Conservation (phyloP, 345 rosid species). For the Hibiscus syriacus region DNA sequence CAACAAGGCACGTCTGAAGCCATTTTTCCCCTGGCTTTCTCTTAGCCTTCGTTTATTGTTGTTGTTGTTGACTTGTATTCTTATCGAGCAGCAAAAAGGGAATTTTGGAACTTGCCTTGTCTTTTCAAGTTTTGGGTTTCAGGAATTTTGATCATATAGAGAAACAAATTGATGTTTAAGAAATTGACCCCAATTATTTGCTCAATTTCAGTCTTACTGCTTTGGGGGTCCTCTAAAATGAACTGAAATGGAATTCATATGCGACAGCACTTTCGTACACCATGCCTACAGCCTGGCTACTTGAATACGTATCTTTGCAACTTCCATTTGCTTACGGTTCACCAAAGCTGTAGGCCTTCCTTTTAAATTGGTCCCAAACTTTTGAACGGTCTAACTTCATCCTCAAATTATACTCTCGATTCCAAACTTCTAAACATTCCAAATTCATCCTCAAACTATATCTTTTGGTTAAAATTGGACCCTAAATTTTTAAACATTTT, state of each 20-base stretch:
- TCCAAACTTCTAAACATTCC: too few species aligned
- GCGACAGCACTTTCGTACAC: neutral
- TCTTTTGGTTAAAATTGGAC: too few species aligned
- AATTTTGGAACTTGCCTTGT: neutral
- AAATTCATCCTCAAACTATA: too few species aligned
- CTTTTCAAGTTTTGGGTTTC: neutral
- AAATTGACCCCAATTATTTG: neutral
- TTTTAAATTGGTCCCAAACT: too few species aligned
- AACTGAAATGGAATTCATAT: neutral
- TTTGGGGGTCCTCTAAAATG: neutral
- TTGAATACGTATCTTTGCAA: conserved; percentile 7
- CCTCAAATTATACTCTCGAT: too few species aligned
- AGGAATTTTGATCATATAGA: neutral
- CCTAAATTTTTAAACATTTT: too few species aligned
- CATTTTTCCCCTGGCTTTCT: conserved; percentile 6
- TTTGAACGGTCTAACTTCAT: too few species aligned
- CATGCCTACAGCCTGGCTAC: neutral
- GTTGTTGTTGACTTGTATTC: neutral
- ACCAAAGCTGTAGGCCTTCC: neutral
- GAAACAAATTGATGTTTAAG: neutral
- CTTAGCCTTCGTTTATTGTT: neutral
- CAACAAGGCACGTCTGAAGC: conserved; percentile 33
- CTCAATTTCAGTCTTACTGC: neutral
- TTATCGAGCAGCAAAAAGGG: neutral
- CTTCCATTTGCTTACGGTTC: neutral